A percentile compares a stretch with the other conserved stretches of the same genome.
These are phyloP conservation scores for Cryphonectria japonica DNA, from an alignment of 2,329 filamentous ascomycete species.

Conservation along the genomic window DNA sequence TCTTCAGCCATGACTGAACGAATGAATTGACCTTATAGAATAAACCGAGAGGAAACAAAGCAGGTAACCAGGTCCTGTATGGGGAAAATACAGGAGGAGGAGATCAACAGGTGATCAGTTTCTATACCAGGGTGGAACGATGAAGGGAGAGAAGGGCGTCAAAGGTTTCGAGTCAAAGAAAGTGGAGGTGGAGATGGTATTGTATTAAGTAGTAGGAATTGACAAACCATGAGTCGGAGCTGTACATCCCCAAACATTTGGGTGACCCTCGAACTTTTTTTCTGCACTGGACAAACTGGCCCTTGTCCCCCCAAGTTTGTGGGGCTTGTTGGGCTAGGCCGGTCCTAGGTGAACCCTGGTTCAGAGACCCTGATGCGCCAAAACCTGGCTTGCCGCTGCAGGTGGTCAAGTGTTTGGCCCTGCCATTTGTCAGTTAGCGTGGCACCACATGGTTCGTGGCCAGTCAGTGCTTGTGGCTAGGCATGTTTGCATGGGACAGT, in stretches of 20 bases:
- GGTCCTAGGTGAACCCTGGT: not conserved
- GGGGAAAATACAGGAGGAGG: conserved; percentile 12
- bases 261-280: conserved; percentile 34
- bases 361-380: not conserved
- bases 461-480: not conserved
- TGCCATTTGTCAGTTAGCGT: not conserved
- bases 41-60: conserved; percentile 20
- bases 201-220: conserved; percentile 17
- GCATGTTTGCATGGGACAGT: not conserved
- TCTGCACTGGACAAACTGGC: conserved; percentile 31
- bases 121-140: conserved; percentile 6
- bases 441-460: not conserved
- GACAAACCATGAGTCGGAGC: conserved; percentile 5
- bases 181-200: conserved; percentile 21
- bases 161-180: conserved; percentile 3
- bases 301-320: not conserved
- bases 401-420: not conserved
- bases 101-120: not conserved
- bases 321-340: not conserved
- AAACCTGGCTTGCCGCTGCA: conserved; percentile 1
- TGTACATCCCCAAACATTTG: conserved; percentile 7
- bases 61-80: conserved; percentile 21
- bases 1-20: conserved; percentile 50
- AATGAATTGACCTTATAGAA: conserved; percentile 28
- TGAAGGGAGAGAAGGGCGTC: not conserved